A percentile compares a stretch with the other conserved stretches of the same genome.
These are phyloP conservation scores for Pseudonitzschia pungens DNA, from an alignment of 108 stramenopile species.

Conservation along the genomic window DNA sequence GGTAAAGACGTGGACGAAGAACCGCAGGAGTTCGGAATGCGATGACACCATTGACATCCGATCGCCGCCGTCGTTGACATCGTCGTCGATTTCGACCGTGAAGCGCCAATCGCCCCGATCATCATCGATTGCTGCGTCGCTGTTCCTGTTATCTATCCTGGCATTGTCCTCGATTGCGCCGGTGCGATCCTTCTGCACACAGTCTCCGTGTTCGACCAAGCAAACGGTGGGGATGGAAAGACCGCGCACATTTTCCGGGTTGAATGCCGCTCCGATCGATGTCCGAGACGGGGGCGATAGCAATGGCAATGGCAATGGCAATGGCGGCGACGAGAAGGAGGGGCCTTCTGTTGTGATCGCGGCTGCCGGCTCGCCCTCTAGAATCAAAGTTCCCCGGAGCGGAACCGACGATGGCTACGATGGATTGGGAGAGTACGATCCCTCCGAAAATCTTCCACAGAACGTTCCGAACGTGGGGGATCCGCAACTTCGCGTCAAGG, in stretches of 20 bases:
- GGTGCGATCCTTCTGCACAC: neutral
- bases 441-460: slow-evolving; percentile 28
- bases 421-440: slow-evolving; percentile 48
- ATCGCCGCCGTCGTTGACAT: slow-evolving; percentile 1
- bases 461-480: slow-evolving; percentile 47
- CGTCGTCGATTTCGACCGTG: neutral
- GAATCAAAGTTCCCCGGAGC: neutral
- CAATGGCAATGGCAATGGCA: neutral
- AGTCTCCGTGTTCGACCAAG: neutral
- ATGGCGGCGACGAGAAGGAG: neutral
- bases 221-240: neutral
- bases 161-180: neutral
- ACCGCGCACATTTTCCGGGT: neutral
- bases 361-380: neutral
- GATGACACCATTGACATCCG: slow-evolving; percentile 5
- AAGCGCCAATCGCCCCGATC: neutral
- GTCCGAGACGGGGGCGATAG: neutral
- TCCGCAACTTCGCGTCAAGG: slow-evolving; percentile 56
- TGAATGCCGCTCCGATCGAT: neutral
- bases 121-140: neutral
- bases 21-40: slow-evolving; percentile 3
- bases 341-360: neutral
- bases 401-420: slow-evolving; percentile 23
- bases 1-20: neutral
- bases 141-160: neutral